A percentile compares a stretch with the other conserved stretches of the same genome.
Conservation (phyloP, 495 filamentous ascomycete species). For the Lindgomyces ingoldianus region DNA sequence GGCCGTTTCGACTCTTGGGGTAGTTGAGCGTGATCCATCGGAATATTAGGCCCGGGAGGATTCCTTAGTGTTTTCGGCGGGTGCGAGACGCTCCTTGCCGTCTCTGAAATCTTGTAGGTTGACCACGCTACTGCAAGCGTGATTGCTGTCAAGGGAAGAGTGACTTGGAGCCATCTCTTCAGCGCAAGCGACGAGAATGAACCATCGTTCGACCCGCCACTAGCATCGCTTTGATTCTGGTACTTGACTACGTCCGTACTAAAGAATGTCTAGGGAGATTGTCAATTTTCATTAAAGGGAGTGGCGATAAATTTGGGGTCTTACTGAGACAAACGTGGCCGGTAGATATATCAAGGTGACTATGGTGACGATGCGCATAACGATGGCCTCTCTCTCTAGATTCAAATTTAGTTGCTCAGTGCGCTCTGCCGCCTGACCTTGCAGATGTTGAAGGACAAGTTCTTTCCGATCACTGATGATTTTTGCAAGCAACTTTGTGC, state of each 20-base stretch:
- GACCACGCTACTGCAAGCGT: constrained; percentile 25
- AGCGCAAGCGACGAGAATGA: constrained; percentile 47
- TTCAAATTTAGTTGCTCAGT: constrained; percentile 43
- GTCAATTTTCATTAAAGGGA: constrained; percentile 12
- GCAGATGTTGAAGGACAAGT: constrained; percentile 46
- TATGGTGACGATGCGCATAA: constrained; percentile 49
- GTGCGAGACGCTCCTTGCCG: too few species aligned
- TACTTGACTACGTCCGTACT: constrained; percentile 52
- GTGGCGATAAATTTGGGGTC: constrained; percentile 1
- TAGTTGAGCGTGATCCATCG: too few species aligned
- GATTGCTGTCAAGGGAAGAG: constrained; percentile 47
- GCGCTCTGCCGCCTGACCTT: constrained; percentile 42
- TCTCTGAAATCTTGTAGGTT: not conserved
- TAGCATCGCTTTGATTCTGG: constrained; percentile 38
- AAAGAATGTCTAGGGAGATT: constrained; percentile 56
- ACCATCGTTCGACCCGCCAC: constrained; percentile 4
- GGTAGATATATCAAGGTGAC: constrained; percentile 51
- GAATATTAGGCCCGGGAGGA: too few species aligned
- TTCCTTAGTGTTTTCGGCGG: too few species aligned
- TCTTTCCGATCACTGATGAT: constrained; percentile 45
- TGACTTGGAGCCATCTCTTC: constrained; percentile 49
- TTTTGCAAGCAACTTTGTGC: constrained; percentile 43
- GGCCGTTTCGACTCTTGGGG: too few species aligned
- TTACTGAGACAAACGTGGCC: constrained; percentile 51
- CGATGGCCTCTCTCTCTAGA: constrained; percentile 47